These are phyloP conservation scores for Eucalyptus urophylla DNA, from an alignment of 345 rosid species.

Conservation along the genomic window DNA sequence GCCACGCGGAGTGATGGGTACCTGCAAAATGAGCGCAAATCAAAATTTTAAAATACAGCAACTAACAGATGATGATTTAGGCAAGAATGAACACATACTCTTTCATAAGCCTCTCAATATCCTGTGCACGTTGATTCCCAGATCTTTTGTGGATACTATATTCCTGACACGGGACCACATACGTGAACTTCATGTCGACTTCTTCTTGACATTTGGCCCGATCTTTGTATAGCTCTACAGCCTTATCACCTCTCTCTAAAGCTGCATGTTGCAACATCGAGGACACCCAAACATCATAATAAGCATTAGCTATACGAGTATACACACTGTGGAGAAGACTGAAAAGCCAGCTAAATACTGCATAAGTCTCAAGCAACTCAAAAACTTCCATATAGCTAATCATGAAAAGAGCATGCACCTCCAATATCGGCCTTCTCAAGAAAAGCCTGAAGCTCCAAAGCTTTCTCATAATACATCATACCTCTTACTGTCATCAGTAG, in stretches of 20 bases:
- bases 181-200: slow-evolving; percentile 94
- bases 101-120: slow-evolving; percentile 79
- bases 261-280: slow-evolving; percentile 8
- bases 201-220: slow-evolving; percentile 76
- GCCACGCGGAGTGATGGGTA: slow-evolving; percentile 98
- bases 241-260: slow-evolving; percentile 91
- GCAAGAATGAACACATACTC: slow-evolving; percentile 19
- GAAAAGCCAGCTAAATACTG: not conserved
- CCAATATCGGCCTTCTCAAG: slow-evolving; percentile 91
- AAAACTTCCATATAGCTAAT: not conserved
- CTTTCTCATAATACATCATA: slow-evolving; percentile 93
- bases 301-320: not conserved
- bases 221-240: slow-evolving; percentile 59
- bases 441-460: slow-evolving; percentile 97
- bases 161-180: slow-evolving; percentile 91
- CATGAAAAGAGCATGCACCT: slow-evolving; percentile 28
- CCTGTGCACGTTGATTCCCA: slow-evolving; percentile 74
- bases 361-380: not conserved
- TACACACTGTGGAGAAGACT: not conserved
- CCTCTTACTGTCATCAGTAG: slow-evolving; percentile 54
- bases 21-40: slow-evolving; percentile 27
- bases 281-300: not conserved
- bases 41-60: not conserved
- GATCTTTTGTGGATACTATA: slow-evolving; percentile 91
- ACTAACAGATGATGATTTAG: not conserved